Conservation (phyloP, 2,329 filamentous ascomycete species). For the Berkeleyomyces rouxiae region DNA sequence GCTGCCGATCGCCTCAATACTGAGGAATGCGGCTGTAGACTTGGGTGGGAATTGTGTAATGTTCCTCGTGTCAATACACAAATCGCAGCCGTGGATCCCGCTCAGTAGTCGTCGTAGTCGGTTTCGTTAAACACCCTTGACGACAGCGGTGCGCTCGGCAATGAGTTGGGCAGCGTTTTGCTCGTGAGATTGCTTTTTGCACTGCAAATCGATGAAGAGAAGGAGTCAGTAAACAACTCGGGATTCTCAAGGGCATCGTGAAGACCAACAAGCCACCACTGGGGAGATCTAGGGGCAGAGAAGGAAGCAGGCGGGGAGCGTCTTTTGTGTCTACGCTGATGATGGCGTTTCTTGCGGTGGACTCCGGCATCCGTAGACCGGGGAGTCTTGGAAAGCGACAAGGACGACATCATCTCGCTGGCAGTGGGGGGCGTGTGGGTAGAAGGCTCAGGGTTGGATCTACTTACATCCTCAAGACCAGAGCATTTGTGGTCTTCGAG, state of each 20-base stretch:
- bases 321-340: neutral
- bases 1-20: neutral
- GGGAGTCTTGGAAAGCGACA: neutral
- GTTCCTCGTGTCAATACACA: neutral
- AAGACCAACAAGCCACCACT: slow-evolving; percentile 27
- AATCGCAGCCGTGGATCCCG: neutral
- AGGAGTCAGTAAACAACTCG: slow-evolving; percentile 21
- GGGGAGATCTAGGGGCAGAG: neutral
- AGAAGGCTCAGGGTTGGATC: slow-evolving; percentile 4
- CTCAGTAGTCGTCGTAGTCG: slow-evolving; percentile 14
- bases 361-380: neutral
- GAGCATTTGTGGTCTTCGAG: slow-evolving; percentile 88
- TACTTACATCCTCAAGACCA: slow-evolving; percentile 68
- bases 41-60: neutral
- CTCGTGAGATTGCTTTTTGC: slow-evolving; percentile 93
- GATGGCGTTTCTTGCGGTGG: neutral
- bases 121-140: slow-evolving; percentile 60
- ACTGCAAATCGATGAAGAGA: slow-evolving; percentile 31
- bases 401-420: neutral
- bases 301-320: slow-evolving; percentile 13
- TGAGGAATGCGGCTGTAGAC: neutral
- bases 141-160: slow-evolving; percentile 80
- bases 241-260: slow-evolving; percentile 22
- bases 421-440: neutral
- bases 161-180: slow-evolving; percentile 87